Evolutionary conservation across 2,329 filamentous ascomycete genomes (phyloP).

Genomic region (Coleophoma crateriformis): DNA sequence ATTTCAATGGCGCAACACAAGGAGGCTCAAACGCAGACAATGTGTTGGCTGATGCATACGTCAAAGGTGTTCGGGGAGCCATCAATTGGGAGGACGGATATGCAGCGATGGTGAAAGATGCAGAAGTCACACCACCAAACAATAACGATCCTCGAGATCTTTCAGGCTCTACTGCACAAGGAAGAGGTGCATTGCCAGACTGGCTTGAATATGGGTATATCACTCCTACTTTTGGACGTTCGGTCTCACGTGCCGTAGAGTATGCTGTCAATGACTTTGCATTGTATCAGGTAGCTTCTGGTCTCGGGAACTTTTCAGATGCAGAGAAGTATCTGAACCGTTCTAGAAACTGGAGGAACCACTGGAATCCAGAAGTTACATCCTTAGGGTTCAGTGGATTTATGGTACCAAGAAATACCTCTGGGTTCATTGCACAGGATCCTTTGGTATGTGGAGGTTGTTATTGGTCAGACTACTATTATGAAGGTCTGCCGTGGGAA

Average conservation of each 20-base stretch:
- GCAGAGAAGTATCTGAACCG: conserved; percentile 55
- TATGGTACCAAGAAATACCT: conserved; percentile 51
- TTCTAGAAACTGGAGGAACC: conserved; percentile 65
- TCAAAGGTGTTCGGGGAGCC: conserved; percentile 56
- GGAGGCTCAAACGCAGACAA: conserved; percentile 68
- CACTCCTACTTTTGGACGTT: conserved; percentile 53
- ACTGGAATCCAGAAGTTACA: conserved; percentile 57
- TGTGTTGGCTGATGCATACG: conserved; percentile 65
- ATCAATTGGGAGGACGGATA: conserved; percentile 62
- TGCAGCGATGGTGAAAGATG: conserved; percentile 60
- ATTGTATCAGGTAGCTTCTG: conserved; percentile 56
- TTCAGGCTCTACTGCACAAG: conserved; percentile 53
- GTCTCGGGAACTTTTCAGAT: conserved; percentile 44
- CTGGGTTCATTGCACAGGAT: conserved; percentile 40
- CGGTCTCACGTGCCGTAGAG: conserved; percentile 60
- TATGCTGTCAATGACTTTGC: conserved; percentile 65
- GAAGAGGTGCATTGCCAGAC: conserved; percentile 62
- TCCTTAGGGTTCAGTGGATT: conserved; percentile 61
- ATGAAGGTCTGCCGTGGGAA: conserved; percentile 45
- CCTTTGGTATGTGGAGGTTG: conserved; percentile 41
- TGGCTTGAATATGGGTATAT: conserved; percentile 63
- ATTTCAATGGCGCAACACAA: conserved; percentile 64
- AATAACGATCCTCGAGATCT: conserved; percentile 51
- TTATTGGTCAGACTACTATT: conserved; percentile 48
- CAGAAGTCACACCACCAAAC: conserved; percentile 55